Percentiles rank a stretch among this genome's conserved stretches.
Conservation (phyloP, 768 basidiomycete genomes). For the Chlorophyllum brunneum region DNA sequence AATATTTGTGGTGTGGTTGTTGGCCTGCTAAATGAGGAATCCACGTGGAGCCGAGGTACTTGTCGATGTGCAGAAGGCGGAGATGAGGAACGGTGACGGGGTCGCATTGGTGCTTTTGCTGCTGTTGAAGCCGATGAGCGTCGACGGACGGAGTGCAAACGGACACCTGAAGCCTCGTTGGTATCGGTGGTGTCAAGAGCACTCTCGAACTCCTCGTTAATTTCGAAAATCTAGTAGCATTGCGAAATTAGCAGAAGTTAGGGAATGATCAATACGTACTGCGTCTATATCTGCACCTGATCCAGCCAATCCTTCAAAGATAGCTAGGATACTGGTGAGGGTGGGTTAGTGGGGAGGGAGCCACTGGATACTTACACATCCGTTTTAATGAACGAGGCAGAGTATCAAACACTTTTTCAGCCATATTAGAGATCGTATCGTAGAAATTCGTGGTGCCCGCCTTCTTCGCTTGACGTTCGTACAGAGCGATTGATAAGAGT, state of each 20-base stretch:
- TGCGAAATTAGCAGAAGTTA: not conserved
- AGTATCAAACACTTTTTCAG: constrained; percentile 69
- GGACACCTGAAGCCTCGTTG: constrained; percentile 17
- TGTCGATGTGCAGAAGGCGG: constrained; percentile 19
- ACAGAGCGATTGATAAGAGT: constrained; percentile 73
- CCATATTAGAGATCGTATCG: constrained; percentile 64
- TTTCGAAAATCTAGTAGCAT: constrained; percentile 65
- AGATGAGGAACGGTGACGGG: not conserved
- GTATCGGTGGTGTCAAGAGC: constrained; percentile 51
- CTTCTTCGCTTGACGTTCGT: constrained; percentile 80
- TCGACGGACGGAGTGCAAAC: constrained; percentile 13
- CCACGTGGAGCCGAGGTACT: constrained; percentile 36
- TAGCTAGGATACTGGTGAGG: constrained; percentile 40
- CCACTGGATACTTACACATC: constrained; percentile 49
- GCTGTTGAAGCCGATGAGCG: constrained; percentile 1
- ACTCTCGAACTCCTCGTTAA: constrained; percentile 64
- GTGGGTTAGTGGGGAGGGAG: not conserved
- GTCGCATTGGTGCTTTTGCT: not conserved
- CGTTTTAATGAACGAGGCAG: constrained; percentile 75
- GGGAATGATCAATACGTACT: constrained; percentile 33
- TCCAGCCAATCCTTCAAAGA: constrained; percentile 79
- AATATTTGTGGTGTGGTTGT: constrained; percentile 32
- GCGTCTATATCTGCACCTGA: constrained; percentile 70
- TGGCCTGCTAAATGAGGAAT: constrained; percentile 36
- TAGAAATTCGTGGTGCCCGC: constrained; percentile 62